Base-by-base conservation (phyloP, 2,329 filamentous ascomycete species). In the Didymella glomerata region DNA sequence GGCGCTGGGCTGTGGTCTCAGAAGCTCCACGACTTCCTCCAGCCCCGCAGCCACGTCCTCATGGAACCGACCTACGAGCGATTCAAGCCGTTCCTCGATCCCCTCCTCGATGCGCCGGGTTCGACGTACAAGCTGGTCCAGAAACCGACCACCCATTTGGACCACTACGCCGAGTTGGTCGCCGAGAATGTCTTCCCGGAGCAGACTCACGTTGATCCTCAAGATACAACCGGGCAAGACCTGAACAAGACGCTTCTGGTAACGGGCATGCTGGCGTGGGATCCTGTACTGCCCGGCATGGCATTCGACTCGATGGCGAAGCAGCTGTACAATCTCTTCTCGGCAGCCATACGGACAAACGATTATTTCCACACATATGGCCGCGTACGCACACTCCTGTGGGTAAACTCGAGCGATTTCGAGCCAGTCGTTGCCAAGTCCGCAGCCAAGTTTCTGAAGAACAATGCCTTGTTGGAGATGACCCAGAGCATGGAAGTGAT, bases 41-140 rank as follows among this genome's bases (percentile, higher is more conserved):
- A 92, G 68, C 94, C 94, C 4, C 88, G 92, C 57, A 88, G 86
- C 5, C 95, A 99, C 79, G 80, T 97, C 44, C 82, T 99, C 41
- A 83, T 97, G 77, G 93, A 98, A 70, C 87, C 88, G 2, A 85
- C 91, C 32, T 75, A 78, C 2, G 77, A 81, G 0, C 68, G 84
- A 3, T 94, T 90, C 73, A 63, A 78, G 1, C 80, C 85, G 0
- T 86, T 89, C 60, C 85, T 97, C 24, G 69, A 77, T 24, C 80
- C 79, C 9, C 69, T 82, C 1, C 51, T 81, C 27, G 68, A 78
- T 0, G 59, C 71, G 32, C 74, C 74, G 4, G 70, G 65, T n/a
- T 81, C 81, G 5, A 79, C 58, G 32, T 83, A 81, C 70, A 90
- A 45, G 54, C 89, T 74, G 59, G 77, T 76, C 1, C 25, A 51